Evolutionary conservation across 2,329 filamentous ascomycete species (phyloP), one percentile per base, ranked within the genome.

Genomic region (Thielaviopsis euricoi): DNA sequence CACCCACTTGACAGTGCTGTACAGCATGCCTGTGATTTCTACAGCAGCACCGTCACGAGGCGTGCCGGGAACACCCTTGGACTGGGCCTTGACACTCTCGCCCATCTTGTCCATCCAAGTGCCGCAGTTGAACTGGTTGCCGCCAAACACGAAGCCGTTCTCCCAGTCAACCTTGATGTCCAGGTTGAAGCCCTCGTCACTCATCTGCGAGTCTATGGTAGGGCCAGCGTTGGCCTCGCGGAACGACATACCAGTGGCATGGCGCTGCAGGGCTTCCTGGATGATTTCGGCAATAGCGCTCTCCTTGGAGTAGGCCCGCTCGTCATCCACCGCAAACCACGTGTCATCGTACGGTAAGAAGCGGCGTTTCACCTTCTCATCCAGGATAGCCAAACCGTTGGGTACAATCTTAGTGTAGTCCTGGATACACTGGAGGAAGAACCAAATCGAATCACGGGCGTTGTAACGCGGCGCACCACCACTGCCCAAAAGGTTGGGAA

Each of bases 21-120:
- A 98, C 19, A 93, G 76, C 58, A 98, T 79, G 53, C 93, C 94
- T 0, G 85, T 95, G 67, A 98, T 97, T 69, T 98, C 93, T 58
- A 98, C 80, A 21, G 93, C 89, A 49, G 93, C 89, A 29, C 93
- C 93, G 68, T 98, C 94, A 65, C 94, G 86, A 52, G 93, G 93
- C n/a, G 93, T 98, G 9, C 90, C 93, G 0, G 93, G 94, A 21
- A 95, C 76, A 54, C 93, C 94, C 73, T 96, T 97, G 66, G 84
- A 95, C 60, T 86, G 85, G 17, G 94, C 93, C 61, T 84, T 87
- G 62, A 87, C 82, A 62, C 89, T 95, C 70, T 98, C 93, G n/a
- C 93, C 93, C 93, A 98, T 98, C 78, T 98, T 98, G 76, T 98
- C 93, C 89, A 96, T 96, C 93, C 93, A 98, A 1, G 93, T 98